Evolutionary conservation across 371 early-diverging fungal species (phyloP), one percentile per base, ranked within the genome.

Genomic region (Mucor piriformis): DNA sequence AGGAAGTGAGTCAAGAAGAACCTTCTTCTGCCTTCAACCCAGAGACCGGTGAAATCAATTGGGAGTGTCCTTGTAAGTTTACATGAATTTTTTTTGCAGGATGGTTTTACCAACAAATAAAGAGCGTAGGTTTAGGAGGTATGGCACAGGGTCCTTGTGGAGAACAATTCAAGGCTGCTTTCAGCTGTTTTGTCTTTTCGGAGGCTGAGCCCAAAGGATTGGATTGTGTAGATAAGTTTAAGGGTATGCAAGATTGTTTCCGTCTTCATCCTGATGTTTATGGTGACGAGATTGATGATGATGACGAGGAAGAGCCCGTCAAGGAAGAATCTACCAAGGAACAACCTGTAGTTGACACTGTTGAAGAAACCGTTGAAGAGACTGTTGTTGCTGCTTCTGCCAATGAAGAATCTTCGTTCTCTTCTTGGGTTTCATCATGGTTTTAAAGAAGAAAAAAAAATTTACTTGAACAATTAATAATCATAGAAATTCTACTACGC

Each of bases 71-170:
- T n/a, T 97, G 98, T 79, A 74, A 72, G 76, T 67, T 37, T 2
- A 7, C 0, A 5, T 15, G n/a, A n/a, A n/a, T 29, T 29, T 29
- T 29, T 29, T 29, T 29, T 29, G 1, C 6, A 4, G 8, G 29
- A 29, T 29, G 3, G 18, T 15, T 32, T 53, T 59, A 7, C 27
- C 18, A 42, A 42, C 8, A 6, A 1, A 42, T 16, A 6, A 8
- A 42, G 16, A 42, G 16, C 29, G 8, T 33, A 79, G 79, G 79
- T 72, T 72, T 98, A 13, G 96, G 91, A 10, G 91, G 91, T 46
- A 97, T 97, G 97, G 94, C 95, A 24, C 85, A 89, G n/a, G 92
- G 92, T 12, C 96, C 99, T 10, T 98, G 99, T 72, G 98, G 97
- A 32, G 94, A 95, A 57, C 77, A 88, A 56, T 98, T 98, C 84